Percentiles rank a stretch among this genome's conserved stretches.
phyloP scores from a whole-genome alignment of 108 stramenopile species.

The Fragilariopsis cylindrus region DNA sequence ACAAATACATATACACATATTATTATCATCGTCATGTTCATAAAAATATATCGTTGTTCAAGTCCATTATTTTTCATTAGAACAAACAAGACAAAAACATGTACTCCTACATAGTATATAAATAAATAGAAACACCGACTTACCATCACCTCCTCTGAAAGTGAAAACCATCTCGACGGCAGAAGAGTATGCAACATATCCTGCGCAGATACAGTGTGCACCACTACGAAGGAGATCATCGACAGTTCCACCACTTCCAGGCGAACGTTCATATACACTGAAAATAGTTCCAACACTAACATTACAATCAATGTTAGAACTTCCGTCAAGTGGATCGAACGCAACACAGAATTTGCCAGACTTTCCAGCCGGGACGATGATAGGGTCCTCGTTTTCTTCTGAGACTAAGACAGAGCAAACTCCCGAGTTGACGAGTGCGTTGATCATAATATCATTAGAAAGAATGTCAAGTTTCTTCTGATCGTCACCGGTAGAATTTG shows the following conservation, averaged over 20 bases:
- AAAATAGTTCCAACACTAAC: constrained; percentile 99
- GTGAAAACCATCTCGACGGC: constrained; percentile 94
- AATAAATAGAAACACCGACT: no score
- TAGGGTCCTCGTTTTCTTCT: constrained; percentile 98
- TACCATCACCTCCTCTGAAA: constrained; percentile 67
- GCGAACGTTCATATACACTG: constrained; percentile 90
- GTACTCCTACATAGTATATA: no score
- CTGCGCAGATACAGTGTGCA: constrained; percentile 90
- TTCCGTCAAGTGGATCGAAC: constrained; percentile 99
- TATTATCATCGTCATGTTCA: no score
- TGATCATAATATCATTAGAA: constrained; percentile 99
- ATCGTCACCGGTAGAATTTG: constrained; percentile 98
- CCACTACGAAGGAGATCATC: constrained; percentile 93
- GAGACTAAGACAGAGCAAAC: constrained; percentile 96
- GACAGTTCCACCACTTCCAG: constrained; percentile 72
- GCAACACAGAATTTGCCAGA: constrained; percentile 96
- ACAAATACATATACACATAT: no score
- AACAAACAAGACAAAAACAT: no score
- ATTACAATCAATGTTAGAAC: constrained; percentile 99
- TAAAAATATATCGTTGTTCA: no score
- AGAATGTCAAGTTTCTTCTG: constrained; percentile 99
- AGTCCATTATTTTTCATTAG: no score
- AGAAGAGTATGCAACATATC: constrained; percentile 93
- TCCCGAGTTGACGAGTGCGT: constrained; percentile 88
- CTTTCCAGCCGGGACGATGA: constrained; percentile 87